Evolutionary conservation across 306 rosid species (phyloP).

Genomic region (Citrullus colocynthis): DNA sequence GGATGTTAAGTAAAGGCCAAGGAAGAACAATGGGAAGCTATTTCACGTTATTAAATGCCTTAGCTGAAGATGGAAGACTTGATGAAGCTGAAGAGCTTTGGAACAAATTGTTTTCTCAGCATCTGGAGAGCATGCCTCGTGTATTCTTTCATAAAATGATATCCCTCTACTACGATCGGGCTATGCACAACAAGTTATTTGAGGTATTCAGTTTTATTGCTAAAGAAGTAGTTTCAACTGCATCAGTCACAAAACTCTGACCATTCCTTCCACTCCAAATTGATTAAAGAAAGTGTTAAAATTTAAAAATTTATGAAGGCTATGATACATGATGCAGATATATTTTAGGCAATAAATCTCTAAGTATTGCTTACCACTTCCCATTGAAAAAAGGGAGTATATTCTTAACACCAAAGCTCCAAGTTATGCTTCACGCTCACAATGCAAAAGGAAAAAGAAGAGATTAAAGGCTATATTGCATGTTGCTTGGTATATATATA

Average conservation of each 20-base stretch:
- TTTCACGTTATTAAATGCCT: constrained; percentile 63
- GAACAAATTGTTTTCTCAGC: constrained; percentile 56
- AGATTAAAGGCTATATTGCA: not conserved
- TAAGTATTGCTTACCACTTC: not conserved
- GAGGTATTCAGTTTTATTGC: constrained; percentile 40
- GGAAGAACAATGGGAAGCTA: constrained; percentile 98
- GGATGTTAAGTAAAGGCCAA: constrained; percentile 99
- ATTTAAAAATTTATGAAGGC: not conserved
- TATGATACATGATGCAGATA: not conserved
- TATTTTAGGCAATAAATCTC: not conserved
- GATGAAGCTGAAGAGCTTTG: constrained; percentile 96
- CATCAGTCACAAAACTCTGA: not conserved
- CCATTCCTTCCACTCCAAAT: not conserved
- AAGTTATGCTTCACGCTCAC: not conserved
- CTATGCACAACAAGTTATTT: constrained; percentile 67
- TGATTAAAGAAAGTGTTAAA: not conserved
- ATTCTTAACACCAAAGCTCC: not conserved
- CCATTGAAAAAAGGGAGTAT: not conserved
- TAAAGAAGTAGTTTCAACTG: constrained; percentile 6
- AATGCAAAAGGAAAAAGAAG: not conserved
- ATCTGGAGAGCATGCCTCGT: constrained; percentile 79
- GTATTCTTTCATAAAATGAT: constrained; percentile 71
- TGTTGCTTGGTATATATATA: not conserved
- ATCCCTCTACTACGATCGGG: constrained; percentile 47
- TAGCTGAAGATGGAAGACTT: constrained; percentile 77